A percentile compares a stretch with the other conserved stretches of the same genome.
These are phyloP conservation scores for Colletotrichum sp. DNA, from an alignment of 2,329 filamentous ascomycete species.

Conservation along the genomic window DNA sequence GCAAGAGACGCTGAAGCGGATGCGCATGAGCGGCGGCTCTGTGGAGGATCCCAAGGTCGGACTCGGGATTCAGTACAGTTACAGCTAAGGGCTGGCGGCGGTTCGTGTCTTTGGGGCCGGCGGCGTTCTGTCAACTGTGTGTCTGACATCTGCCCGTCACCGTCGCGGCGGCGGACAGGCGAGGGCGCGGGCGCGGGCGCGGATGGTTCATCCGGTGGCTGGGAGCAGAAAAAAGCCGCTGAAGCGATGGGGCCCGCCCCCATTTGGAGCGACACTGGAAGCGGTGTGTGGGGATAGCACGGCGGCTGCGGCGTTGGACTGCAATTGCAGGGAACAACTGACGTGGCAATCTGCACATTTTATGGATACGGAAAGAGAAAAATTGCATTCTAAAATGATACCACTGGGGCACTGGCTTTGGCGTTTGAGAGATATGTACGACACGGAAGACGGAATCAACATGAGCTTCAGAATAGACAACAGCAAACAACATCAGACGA, in stretches of 20 bases:
- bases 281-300: slow-evolving; percentile 22
- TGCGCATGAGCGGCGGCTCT: slow-evolving; percentile 46
- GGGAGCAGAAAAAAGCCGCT: not conserved
- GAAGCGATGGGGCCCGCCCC: not conserved
- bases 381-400: slow-evolving; percentile 4
- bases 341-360: slow-evolving; percentile 11
- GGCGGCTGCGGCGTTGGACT: slow-evolving; percentile 14
- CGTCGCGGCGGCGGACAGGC: not conserved
- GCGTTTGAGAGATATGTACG: not conserved
- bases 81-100: slow-evolving; percentile 6
- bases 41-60: slow-evolving; percentile 47
- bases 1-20: slow-evolving; percentile 50
- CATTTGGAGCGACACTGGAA: not conserved
- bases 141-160: not conserved
- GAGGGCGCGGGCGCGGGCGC: not conserved
- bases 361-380: not conserved
- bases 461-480: not conserved
- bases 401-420: not conserved
- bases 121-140: not conserved
- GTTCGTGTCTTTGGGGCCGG: not conserved
- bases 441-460: not conserved
- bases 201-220: slow-evolving; percentile 16
- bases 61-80: slow-evolving; percentile 57
- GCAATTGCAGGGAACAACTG: slow-evolving; percentile 12
- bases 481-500: not conserved